phyloP scores from a whole-genome alignment of 1,284 basidiomycete genomes.

The Inonotus hispidus region DNA sequence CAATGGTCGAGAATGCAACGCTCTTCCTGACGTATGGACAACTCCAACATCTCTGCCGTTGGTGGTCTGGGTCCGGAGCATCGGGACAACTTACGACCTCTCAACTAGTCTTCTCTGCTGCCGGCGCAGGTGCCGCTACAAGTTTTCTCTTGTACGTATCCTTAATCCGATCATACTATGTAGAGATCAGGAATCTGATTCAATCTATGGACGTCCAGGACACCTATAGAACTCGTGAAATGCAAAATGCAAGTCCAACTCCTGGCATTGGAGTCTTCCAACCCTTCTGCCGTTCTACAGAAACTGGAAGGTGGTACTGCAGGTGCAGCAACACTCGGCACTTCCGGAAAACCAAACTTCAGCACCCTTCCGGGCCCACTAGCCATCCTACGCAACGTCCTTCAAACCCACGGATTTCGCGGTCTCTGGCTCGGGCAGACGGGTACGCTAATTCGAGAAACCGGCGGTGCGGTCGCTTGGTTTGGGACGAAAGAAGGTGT shows the following conservation, averaged over 20 bases:
- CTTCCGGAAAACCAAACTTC: constrained; percentile 25
- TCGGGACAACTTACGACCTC: constrained; percentile 46
- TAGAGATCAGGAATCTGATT: background rate
- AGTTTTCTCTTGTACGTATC: constrained; percentile 72
- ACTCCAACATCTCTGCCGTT: constrained; percentile 65
- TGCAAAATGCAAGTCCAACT: constrained; percentile 96
- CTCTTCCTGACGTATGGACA: constrained; percentile 86
- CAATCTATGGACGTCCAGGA: constrained; percentile 38
- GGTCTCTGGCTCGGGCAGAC: constrained; percentile 89
- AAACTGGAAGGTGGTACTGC: constrained; percentile 22
- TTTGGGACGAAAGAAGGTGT: constrained; percentile 82
- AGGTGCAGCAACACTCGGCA: constrained; percentile 17
- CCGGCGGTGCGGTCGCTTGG: constrained; percentile 84
- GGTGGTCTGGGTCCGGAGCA: constrained; percentile 28
- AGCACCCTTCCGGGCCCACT: constrained; percentile 58
- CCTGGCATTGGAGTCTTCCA: constrained; percentile 35
- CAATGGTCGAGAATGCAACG: constrained; percentile 88
- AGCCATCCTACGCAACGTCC: constrained; percentile 56
- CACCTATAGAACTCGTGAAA: constrained; percentile 89
- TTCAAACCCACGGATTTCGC: constrained; percentile 62
- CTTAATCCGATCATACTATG: constrained; percentile 19
- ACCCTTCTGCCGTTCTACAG: constrained; percentile 23
- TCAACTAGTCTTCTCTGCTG: constrained; percentile 72
- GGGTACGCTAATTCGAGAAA: constrained; percentile 82
- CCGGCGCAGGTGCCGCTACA: constrained; percentile 75